Conservation (phyloP, 83 land plant species). For the Picea mariana region DNA sequence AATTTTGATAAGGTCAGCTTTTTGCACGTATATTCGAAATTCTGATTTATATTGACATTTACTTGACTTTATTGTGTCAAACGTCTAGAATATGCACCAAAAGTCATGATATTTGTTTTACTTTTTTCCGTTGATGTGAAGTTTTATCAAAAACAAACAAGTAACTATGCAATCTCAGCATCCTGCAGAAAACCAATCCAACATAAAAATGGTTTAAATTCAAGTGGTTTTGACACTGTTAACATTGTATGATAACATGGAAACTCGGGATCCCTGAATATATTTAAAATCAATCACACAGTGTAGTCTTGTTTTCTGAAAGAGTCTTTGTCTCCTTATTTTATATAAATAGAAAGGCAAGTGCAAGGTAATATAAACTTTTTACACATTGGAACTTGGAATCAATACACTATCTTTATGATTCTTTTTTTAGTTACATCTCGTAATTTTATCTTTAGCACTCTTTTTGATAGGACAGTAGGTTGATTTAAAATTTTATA, state of each 20-base stretch:
- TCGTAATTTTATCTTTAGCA: too few species aligned
- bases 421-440: too few species aligned
- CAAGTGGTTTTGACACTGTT: neutral
- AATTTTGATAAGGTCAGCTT: constrained; percentile 91
- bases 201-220: neutral
- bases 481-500: too few species aligned
- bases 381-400: neutral
- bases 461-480: too few species aligned
- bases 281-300: neutral
- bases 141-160: neutral
- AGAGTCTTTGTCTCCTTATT: neutral
- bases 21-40: neutral
- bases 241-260: neutral
- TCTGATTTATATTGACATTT: neutral
- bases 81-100: neutral
- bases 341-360: neutral
- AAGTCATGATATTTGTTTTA: neutral
- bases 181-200: neutral
- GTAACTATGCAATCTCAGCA: neutral
- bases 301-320: neutral
- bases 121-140: neutral
- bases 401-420: too few species aligned
- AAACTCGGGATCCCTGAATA: neutral
- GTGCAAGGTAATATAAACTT: neutral
- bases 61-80: neutral